Conservation (phyloP, 257 asterid genomes). For the Primulina huaijiensis region DNA sequence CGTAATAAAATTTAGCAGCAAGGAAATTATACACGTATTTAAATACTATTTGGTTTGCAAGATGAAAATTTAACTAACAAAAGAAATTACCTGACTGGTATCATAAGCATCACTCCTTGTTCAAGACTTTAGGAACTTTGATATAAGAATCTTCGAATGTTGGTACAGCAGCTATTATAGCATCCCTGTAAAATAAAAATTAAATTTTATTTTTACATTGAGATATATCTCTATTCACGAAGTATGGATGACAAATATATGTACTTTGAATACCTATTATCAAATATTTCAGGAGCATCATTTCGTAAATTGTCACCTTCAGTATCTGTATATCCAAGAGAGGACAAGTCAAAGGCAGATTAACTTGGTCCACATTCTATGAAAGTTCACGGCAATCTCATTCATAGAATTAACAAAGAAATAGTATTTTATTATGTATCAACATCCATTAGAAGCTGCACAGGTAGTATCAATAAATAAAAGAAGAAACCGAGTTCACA, state of each 20-base stretch:
- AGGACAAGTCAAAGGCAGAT: background rate
- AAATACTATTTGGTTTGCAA: background rate
- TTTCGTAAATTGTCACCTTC: constrained; percentile 55
- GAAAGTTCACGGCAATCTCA: background rate
- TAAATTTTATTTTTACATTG: background rate
- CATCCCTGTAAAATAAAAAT: constrained; percentile 46
- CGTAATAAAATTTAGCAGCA: background rate
- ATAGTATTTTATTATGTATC: background rate
- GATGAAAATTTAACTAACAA: background rate
- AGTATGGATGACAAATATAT: background rate
- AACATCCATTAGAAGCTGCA: background rate
- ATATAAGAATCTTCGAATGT: constrained; percentile 65
- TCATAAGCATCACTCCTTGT: constrained; percentile 44
- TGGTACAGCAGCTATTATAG: constrained; percentile 62
- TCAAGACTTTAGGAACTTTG: constrained; percentile 84
- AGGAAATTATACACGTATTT: background rate
- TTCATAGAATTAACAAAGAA: background rate
- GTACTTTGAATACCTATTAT: constrained; percentile 40
- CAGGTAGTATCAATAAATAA: background rate
- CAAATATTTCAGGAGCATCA: constrained; percentile 54
- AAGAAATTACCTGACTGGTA: constrained; percentile 4
- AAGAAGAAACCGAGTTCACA: background rate
- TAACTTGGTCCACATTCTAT: background rate
- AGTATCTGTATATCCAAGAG: constrained; percentile 41
- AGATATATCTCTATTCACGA: background rate